These are phyloP conservation scores for Neurospora cerealis DNA, from an alignment of 495 filamentous ascomycete species.

Conservation along the genomic window DNA sequence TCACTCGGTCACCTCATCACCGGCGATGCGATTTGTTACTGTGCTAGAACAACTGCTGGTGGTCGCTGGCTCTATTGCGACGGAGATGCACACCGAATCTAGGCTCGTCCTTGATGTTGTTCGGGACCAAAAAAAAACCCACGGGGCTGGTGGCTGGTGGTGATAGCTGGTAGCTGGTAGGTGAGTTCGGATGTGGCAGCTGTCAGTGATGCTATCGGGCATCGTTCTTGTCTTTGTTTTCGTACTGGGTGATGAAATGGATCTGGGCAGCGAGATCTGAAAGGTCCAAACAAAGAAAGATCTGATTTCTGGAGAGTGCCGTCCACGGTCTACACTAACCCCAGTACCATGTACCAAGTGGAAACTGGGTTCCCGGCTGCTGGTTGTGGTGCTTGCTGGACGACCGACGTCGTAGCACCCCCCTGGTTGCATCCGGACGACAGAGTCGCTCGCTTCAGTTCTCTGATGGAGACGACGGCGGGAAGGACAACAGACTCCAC, in stretches of 20 bases:
- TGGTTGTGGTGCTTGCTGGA: background rate
- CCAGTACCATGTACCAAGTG: background rate
- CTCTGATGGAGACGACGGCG: background rate
- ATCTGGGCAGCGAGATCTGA: background rate
- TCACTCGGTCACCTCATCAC: background rate
- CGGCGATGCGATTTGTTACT: background rate
- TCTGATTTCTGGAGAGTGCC: background rate
- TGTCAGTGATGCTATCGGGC: background rate
- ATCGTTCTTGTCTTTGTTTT: background rate
- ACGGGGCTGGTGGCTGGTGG: background rate
- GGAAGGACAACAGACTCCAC: background rate
- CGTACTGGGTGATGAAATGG: background rate
- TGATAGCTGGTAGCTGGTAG: background rate
- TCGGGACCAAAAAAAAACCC: background rate
- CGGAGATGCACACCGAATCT: background rate
- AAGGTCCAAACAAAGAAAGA: background rate
- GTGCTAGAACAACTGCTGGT: background rate
- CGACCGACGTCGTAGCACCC: background rate
- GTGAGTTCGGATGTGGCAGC: background rate
- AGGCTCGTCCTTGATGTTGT: background rate
- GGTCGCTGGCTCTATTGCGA: background rate
- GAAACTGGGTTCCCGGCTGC: background rate
- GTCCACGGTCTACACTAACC: background rate
- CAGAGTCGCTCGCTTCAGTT: background rate
- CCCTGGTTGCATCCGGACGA: background rate